Percentiles rank a stretch among this genome's conserved stretches.
These are phyloP conservation scores for Tillandsia leiboldiana DNA, from an alignment of 176 grass and related monocot species.

Conservation along the genomic window DNA sequence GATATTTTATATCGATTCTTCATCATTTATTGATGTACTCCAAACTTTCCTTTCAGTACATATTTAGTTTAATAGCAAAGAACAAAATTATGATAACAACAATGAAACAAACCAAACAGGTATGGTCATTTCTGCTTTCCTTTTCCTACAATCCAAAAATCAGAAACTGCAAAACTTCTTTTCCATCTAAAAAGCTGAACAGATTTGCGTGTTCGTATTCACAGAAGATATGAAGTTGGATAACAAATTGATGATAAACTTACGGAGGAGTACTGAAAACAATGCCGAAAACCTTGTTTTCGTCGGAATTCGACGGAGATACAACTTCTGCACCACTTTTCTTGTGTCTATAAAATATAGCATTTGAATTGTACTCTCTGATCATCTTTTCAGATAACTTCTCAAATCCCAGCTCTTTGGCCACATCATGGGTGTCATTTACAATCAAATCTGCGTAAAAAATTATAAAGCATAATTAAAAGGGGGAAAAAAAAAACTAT, in stretches of 20 bases:
- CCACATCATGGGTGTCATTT: constrained; percentile 59
- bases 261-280: constrained; percentile 98
- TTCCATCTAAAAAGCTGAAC: neutral
- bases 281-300: constrained; percentile 94
- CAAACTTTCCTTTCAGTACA: no score
- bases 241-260: constrained; percentile 21
- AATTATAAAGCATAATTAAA: no score
- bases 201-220: neutral
- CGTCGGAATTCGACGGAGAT: constrained; percentile 78
- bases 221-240: neutral
- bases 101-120: no score
- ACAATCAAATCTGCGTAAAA: neutral
- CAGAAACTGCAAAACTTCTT: neutral
- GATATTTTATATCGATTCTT: neutral
- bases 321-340: constrained; percentile 87
- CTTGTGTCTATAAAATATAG: constrained; percentile 87
- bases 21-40: no score
- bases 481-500: no score
- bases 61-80: no score
- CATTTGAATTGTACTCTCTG: constrained; percentile 81
- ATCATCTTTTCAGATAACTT: constrained; percentile 77
- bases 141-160: neutral
- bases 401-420: constrained; percentile 69
- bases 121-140: no score
- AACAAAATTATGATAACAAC: no score